Conservation (phyloP, 1,284 basidiomycete genomes). For the Ustilago crameri region DNA sequence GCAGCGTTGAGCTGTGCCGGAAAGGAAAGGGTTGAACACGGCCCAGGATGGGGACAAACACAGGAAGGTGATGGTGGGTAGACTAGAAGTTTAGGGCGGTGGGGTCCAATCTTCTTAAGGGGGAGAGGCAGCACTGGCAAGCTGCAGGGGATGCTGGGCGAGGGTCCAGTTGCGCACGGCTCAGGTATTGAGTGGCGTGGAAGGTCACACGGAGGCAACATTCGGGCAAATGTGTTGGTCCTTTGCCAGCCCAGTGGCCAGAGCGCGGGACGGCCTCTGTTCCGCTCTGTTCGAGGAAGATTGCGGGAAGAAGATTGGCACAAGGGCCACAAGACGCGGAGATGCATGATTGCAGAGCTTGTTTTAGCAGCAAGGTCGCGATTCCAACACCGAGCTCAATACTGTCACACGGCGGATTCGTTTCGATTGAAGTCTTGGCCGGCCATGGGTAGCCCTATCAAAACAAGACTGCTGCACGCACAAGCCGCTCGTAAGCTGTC, state of each 20-base stretch:
- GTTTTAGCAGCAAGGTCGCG: neutral
- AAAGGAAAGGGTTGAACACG: conserved; percentile 30
- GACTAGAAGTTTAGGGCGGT: neutral
- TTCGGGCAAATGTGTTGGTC: neutral
- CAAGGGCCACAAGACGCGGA: neutral
- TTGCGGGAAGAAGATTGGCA: neutral
- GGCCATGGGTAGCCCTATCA: too few species aligned
- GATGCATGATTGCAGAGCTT: neutral
- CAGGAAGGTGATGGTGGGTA: conserved; percentile 15
- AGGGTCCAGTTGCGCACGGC: conserved; percentile 4
- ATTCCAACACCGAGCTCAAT: neutral
- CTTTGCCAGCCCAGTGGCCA: neutral
- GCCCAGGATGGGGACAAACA: conserved; percentile 20
- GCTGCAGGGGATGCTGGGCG: too few species aligned
- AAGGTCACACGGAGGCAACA: neutral
- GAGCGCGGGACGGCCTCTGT: neutral
- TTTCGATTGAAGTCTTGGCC: too few species aligned
- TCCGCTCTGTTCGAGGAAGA: neutral
- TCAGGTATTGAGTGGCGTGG: conserved; percentile 1
- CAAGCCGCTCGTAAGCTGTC: too few species aligned
- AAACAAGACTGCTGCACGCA: conserved; percentile 10
- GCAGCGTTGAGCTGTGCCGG: conserved; percentile 44
- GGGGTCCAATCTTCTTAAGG: conserved; percentile 25
- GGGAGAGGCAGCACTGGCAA: neutral
- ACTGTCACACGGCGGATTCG: neutral